Percentiles rank a stretch among this genome's conserved stretches.
Conservation (phyloP, 2,329 filamentous ascomycete genomes). For the Colletotrichum simmondsii region DNA sequence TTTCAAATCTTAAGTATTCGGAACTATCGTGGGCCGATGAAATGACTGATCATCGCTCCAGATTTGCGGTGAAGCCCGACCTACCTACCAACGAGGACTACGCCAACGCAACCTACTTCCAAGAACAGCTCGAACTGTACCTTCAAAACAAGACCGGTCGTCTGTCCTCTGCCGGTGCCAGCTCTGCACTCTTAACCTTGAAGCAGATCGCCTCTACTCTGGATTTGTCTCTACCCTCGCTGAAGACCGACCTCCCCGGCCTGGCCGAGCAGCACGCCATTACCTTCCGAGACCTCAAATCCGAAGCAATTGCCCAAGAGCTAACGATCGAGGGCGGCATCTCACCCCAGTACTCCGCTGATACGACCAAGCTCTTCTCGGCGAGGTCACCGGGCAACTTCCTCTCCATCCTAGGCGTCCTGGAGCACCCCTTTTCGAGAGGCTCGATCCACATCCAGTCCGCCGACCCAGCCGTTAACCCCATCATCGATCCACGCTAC, state of each 20-base stretch:
- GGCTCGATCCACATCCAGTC: slow-evolving; percentile 28
- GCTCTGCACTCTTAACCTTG: slow-evolving; percentile 21
- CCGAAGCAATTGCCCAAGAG: slow-evolving; percentile 18
- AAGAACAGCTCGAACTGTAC: slow-evolving; percentile 27
- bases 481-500: slow-evolving; percentile 26
- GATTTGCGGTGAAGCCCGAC: slow-evolving; percentile 21
- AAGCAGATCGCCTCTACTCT: slow-evolving; percentile 15
- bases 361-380: slow-evolving; percentile 28
- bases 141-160: slow-evolving; percentile 23
- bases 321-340: slow-evolving; percentile 29
- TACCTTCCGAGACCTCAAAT: slow-evolving; percentile 10
- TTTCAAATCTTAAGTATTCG: rapidly evolving
- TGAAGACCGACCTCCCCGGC: neutral
- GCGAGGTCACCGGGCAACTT: slow-evolving; percentile 10
- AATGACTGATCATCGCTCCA: neutral
- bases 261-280: slow-evolving; percentile 21
- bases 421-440: slow-evolving; percentile 30
- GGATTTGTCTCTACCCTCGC: neutral
- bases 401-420: slow-evolving; percentile 25
- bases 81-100: slow-evolving; percentile 28
- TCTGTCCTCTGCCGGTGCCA: slow-evolving; percentile 26
- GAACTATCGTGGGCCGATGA: rapidly evolving
- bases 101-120: slow-evolving; percentile 26
- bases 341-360: slow-evolving; percentile 26
- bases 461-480: slow-evolving; percentile 1